phyloP scores from a whole-genome alignment of 1,139 yeast species.

The Suhomyces wounanorum region DNA sequence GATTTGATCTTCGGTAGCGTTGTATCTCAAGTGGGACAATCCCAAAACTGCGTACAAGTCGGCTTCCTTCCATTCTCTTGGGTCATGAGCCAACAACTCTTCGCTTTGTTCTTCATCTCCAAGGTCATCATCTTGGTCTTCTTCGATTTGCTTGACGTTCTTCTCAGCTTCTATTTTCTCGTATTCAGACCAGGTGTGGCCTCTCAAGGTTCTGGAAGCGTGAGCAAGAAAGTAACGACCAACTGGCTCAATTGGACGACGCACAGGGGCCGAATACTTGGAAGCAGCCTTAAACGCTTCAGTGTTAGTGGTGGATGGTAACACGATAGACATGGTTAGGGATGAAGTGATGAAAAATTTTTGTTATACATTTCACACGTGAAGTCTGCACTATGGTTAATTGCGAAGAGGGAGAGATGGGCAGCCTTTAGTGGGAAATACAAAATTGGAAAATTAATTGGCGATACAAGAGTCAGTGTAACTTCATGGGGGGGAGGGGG shows the following conservation, averaged over 20 bases:
- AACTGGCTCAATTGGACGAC: constrained; percentile 93
- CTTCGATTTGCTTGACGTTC: constrained; percentile 76
- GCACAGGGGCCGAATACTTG: constrained; percentile 64
- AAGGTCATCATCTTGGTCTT: constrained; percentile 67
- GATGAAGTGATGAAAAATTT: constrained; percentile 14
- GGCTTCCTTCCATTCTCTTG: constrained; percentile 97
- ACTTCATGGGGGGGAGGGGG: too few species aligned
- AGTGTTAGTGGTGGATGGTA: constrained; percentile 46
- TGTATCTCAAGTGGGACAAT: constrained; percentile 84
- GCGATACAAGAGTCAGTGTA: too few species aligned
- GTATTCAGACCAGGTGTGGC: constrained; percentile 98
- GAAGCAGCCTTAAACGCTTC: constrained; percentile 55
- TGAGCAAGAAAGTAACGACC: constrained; percentile 96
- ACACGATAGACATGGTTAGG: constrained; percentile 36
- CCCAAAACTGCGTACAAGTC: constrained; percentile 97
- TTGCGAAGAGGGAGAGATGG: background rate
- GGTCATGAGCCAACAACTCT: constrained; percentile 80
- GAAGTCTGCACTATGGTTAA: background rate
- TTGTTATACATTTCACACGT: constrained; percentile 5
- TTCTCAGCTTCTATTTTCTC: constrained; percentile 92
- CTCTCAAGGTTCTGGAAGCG: constrained; percentile 93
- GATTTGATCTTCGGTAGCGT: constrained; percentile 89
- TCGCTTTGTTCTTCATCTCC: constrained; percentile 80
- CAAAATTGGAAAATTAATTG: too few species aligned
- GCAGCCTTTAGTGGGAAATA: too few species aligned